Base-by-base conservation (phyloP, 108 stramenopile genomes). In the Discostella stelligeroides region DNA sequence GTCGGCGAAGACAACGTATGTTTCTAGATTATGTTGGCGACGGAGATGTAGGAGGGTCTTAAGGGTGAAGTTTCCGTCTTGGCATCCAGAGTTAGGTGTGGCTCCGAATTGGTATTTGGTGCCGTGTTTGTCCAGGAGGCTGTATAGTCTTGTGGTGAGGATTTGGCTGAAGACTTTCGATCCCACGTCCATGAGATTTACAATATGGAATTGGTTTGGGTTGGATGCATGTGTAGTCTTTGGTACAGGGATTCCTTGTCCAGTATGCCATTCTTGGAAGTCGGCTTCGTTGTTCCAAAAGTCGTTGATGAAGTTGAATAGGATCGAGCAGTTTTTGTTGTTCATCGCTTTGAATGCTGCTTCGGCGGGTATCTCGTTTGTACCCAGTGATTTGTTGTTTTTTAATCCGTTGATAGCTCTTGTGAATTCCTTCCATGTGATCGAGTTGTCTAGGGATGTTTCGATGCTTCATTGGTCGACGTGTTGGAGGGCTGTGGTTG, bases 1-100 rank as follows among this genome's bases (percentile, higher is more conserved):
- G 15, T 63, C 71, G 15, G 55, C 53, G 42, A 66, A 73, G 3
- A 24, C 48, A n/a, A 62, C n/a, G n/a, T n/a, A n/a, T n/a, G n/a
- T n/a, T n/a, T n/a, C n/a, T n/a, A n/a, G n/a, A n/a, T n/a, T n/a
- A n/a, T n/a, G n/a, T 47, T 51, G 17, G 29, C 5, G 51, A 14
- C 18, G 46, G 11, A 53, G n/a, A 50, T 50, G 48, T 4, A 63
- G 61, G 2, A 63, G 42, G 7, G 60, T 38, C 54, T 72, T 72
- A 0, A 72, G 17, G 7, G 21, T 51, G 30, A 63, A 72, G 0
- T 34, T 15, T 14, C 14, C 70, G 50, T 15, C 70, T 61, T 17
- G 25, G 7, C 15, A 23, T 28, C n/a, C n/a, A n/a, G n/a, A n/a
- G n/a, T n/a, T n/a, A 13, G 56, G 68, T 4, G 57, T 69, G 0